A percentile compares a stretch with the other conserved stretches of the same genome.
phyloP scores from a whole-genome alignment of 129 eudicot genomes.

The Flaveria sonorensis region DNA sequence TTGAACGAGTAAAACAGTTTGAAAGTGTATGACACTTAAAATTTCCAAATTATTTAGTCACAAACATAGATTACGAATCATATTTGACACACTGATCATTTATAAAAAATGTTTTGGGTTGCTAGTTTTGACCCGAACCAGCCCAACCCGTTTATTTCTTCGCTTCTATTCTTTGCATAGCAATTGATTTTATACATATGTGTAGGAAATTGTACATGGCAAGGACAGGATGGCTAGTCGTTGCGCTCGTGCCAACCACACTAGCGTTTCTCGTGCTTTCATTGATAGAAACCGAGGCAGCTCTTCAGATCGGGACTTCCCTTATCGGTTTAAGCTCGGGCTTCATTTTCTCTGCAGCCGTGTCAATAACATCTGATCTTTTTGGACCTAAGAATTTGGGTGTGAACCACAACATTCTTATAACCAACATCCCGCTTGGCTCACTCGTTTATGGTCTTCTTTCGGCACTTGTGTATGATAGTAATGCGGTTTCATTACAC shows the following conservation, averaged over 20 bases:
- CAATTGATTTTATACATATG: conserved; percentile 5
- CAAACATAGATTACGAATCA: neutral
- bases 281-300: conserved; percentile 48
- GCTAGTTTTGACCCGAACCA: neutral
- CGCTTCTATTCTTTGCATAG: conserved; percentile 1
- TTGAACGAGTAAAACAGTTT: no score
- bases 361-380: conserved; percentile 88
- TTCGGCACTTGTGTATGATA: conserved; percentile 75
- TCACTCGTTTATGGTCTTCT: conserved; percentile 70
- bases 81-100: neutral
- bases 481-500: conserved; percentile 23
- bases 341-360: conserved; percentile 88
- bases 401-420: conserved; percentile 89
- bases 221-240: conserved; percentile 85
- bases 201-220: conserved; percentile 80
- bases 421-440: conserved; percentile 86
- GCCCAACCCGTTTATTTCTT: neutral
- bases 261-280: conserved; percentile 72
- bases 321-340: conserved; percentile 86
- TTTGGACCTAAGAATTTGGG: conserved; percentile 77
- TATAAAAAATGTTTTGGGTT: neutral
- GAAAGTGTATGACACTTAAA: no score
- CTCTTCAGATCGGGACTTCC: conserved; percentile 62
- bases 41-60: no score
- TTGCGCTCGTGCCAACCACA: conserved; percentile 76